These are phyloP conservation scores for Ophiostoma sp. DNA, from an alignment of 2,329 filamentous ascomycete genomes.

Conservation along the genomic window DNA sequence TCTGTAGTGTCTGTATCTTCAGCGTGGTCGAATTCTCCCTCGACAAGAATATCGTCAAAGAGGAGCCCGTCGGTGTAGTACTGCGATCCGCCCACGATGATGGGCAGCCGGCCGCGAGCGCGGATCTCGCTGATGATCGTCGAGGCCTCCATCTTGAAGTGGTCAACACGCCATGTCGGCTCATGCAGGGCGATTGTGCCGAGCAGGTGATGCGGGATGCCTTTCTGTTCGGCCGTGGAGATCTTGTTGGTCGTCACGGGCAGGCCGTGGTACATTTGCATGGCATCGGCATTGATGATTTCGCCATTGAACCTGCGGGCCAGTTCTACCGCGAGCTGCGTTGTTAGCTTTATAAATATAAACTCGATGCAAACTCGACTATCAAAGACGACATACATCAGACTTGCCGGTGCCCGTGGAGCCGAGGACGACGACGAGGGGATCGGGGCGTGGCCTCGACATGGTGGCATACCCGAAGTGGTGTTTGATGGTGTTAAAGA, in stretches of 20 bases:
- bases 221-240: conserved; percentile 64
- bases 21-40: conserved; percentile 32
- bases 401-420: conserved; percentile 93
- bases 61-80: conserved; percentile 90
- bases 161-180: conserved; percentile 75
- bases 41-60: conserved; percentile 66
- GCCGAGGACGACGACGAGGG: conserved; percentile 76
- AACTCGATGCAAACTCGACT: not conserved
- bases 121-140: conserved; percentile 72
- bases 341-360: not conserved
- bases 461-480: conserved; percentile 36
- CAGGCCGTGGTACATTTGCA: conserved; percentile 91
- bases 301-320: conserved; percentile 82
- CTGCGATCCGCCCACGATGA: conserved; percentile 89
- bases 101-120: conserved; percentile 70
- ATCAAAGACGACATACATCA: conserved; percentile 52
- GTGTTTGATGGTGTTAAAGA: conserved; percentile 22
- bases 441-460: conserved; percentile 38
- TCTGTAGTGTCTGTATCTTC: conserved; percentile 21
- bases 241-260: conserved; percentile 97
- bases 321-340: conserved; percentile 82
- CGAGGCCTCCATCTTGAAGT: conserved; percentile 67
- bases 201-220: conserved; percentile 82
- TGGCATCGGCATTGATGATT: conserved; percentile 93
- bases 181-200: conserved; percentile 70